These are phyloP conservation scores for Colletotrichum theobromicola DNA, from an alignment of 2,329 filamentous ascomycete genomes.

Conservation along the genomic window DNA sequence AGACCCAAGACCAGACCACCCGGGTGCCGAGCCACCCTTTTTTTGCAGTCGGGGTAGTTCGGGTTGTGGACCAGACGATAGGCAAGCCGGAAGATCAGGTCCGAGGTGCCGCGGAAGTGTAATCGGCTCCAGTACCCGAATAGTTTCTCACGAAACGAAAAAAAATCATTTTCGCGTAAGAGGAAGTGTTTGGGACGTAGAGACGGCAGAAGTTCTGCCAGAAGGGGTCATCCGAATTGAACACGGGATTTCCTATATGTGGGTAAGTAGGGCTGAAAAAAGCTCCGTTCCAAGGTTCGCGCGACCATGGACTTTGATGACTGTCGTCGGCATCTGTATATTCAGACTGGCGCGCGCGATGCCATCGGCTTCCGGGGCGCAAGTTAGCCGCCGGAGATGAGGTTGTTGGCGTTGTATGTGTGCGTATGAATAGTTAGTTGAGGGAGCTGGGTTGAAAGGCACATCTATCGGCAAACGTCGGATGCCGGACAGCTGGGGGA, in stretches of 20 bases:
- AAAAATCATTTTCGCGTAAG: neutral
- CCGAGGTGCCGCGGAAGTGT: neutral
- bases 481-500: neutral
- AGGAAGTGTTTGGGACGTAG: neutral
- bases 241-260: neutral
- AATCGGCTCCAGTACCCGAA: neutral
- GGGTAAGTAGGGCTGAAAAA: neutral
- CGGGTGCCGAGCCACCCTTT: neutral
- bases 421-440: neutral
- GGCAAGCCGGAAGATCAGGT: neutral
- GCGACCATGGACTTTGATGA: neutral
- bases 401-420: neutral
- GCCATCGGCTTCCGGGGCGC: neutral
- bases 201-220: neutral
- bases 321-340: neutral
- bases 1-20: neutral
- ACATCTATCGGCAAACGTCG: neutral
- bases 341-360: neutral
- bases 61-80: neutral
- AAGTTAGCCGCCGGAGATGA: neutral
- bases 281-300: neutral
- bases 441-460: neutral
- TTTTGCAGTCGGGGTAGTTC: neutral
- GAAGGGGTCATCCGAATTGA: neutral
- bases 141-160: neutral